A percentile compares a stretch with the other conserved stretches of the same genome.
Evolutionary conservation across 306 rosid species (phyloP).

Genomic region (Abrus pulchellus): DNA sequence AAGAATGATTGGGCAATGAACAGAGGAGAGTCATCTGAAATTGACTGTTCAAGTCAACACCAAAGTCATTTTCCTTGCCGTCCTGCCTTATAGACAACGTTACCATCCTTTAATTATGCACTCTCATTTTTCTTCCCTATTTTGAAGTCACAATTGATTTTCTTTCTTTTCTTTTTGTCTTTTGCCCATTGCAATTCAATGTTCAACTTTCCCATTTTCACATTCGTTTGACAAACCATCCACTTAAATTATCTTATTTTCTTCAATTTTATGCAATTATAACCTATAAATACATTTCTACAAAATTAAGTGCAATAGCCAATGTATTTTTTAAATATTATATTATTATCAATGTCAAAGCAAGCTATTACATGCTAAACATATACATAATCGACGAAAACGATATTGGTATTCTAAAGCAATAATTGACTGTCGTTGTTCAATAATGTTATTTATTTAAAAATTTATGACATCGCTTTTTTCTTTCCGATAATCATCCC

Average conservation of each 20-base stretch:
- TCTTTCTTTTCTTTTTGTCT: constrained; percentile 19
- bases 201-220: constrained; percentile 23
- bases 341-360: constrained; percentile 4
- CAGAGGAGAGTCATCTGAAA: constrained; percentile 45
- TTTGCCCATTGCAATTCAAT: constrained; percentile 34
- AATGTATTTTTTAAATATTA: background rate
- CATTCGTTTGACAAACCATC: constrained; percentile 40
- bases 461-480: background rate
- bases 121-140: constrained; percentile 6
- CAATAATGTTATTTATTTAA: constrained; percentile 11
- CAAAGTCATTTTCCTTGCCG: constrained; percentile 61
- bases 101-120: constrained; percentile 34
- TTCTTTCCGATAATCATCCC: constrained; percentile 16
- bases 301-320: background rate
- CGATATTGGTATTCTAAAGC: constrained; percentile 2
- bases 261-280: constrained; percentile 1
- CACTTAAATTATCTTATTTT: constrained; percentile 13
- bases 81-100: constrained; percentile 48
- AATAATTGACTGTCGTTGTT: constrained; percentile 36
- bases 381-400: constrained; percentile 4
- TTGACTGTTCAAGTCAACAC: constrained; percentile 68
- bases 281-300: background rate
- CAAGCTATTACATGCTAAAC: constrained; percentile 15
- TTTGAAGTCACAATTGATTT: constrained; percentile 17
- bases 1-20: constrained; percentile 56